Evolutionary conservation across 768 basidiomycete species (phyloP).

Genomic region (Suillus cothurnatus): DNA sequence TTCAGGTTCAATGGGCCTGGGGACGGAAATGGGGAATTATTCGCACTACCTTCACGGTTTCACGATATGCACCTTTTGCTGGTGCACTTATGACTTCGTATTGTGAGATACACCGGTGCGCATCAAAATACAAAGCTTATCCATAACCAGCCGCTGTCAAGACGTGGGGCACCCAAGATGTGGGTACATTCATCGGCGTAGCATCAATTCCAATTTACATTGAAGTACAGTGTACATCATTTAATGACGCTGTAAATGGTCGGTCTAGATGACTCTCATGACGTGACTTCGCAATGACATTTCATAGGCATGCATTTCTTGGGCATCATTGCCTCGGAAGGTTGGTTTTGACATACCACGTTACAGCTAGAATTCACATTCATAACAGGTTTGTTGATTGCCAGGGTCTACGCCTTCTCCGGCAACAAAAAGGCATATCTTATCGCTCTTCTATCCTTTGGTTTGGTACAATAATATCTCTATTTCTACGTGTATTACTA

Average conservation of each 20-base stretch:
- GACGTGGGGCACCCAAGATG: not conserved
- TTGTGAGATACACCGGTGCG: not conserved
- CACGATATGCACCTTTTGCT: slow-evolving; percentile 9
- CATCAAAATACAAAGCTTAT: not conserved
- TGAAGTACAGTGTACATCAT: not conserved
- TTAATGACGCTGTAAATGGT: not conserved
- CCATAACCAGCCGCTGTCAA: not conserved
- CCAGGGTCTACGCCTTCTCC: not conserved
- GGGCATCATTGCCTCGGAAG: not conserved
- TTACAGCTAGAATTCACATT: not conserved
- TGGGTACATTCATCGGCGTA: not conserved
- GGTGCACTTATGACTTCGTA: slow-evolving; percentile 10
- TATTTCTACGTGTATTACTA: not conserved
- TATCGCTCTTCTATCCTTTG: not conserved
- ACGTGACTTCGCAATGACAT: not conserved
- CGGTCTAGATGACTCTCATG: not conserved
- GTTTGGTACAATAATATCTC: not conserved
- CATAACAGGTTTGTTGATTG: not conserved
- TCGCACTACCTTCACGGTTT: not conserved
- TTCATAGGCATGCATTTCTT: not conserved
- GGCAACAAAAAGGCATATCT: not conserved
- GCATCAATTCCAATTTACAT: not conserved
- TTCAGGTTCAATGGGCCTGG: slow-evolving; percentile 20
- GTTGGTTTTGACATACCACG: not conserved
- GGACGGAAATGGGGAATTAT: slow-evolving; percentile 9